Percentiles rank a stretch among this genome's conserved stretches.
phyloP scores from a whole-genome alignment of 2,329 filamentous ascomycete genomes.

The Cladophialophora bantiana region DNA sequence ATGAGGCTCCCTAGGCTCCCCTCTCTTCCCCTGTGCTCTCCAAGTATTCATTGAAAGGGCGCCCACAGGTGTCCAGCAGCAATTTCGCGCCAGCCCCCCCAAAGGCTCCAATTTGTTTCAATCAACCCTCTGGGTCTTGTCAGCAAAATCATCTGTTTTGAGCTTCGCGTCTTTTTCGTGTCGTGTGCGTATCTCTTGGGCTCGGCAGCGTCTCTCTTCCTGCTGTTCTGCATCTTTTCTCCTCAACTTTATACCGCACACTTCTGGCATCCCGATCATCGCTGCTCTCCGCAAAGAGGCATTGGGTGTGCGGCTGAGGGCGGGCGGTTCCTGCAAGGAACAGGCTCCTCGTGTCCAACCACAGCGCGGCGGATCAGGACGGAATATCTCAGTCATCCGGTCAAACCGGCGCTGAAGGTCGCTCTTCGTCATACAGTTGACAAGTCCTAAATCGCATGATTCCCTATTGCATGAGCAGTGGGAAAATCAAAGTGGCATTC shows the following conservation, averaged over 20 bases:
- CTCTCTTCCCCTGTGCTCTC: not conserved
- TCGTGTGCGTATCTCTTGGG: constrained; percentile 2
- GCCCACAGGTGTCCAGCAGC: constrained; percentile 3
- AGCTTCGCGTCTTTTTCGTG: constrained; percentile 27
- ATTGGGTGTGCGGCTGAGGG: constrained; percentile 24
- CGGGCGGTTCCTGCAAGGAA: constrained; percentile 37
- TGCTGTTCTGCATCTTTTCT: constrained; percentile 20
- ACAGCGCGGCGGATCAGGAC: constrained; percentile 26
- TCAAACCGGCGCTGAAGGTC: constrained; percentile 23
- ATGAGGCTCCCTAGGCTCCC: not conserved
- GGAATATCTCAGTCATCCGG: constrained; percentile 31
- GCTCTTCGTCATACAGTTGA: constrained; percentile 28
- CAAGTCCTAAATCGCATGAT: constrained; percentile 12
- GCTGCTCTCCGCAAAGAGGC: constrained; percentile 20
- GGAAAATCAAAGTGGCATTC: constrained; percentile 13
- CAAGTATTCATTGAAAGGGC: not conserved
- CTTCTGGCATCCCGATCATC: constrained; percentile 7
- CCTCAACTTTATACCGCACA: constrained; percentile 20
- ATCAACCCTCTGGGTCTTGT: constrained; percentile 6
- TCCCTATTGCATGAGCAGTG: constrained; percentile 8
- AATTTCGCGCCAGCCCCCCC: constrained; percentile 15
- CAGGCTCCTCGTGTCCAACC: constrained; percentile 26
- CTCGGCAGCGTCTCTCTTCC: constrained; percentile 6
- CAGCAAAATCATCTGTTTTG: constrained; percentile 11
- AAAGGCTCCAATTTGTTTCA: constrained; percentile 1